Percentiles rank a stretch among this genome's conserved stretches.
phyloP scores from a whole-genome alignment of 768 basidiomycete species.

The Auricularia sp. region DNA sequence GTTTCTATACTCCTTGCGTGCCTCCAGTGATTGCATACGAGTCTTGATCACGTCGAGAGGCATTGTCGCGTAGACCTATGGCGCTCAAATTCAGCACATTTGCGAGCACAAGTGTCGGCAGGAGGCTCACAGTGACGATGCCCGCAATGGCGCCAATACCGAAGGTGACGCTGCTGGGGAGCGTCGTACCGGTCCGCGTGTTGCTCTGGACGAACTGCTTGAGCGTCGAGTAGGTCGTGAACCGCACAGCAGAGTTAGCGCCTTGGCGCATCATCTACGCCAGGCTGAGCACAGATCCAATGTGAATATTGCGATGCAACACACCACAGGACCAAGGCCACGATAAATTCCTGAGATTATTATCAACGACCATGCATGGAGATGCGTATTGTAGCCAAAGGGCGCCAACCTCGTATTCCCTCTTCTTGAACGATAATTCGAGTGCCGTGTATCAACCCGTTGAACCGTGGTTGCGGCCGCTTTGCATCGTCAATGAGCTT shows the following conservation, averaged over 20 bases:
- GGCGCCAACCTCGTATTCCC: conserved; percentile 44
- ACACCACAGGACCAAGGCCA: conserved; percentile 86
- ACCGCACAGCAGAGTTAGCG: conserved; percentile 92
- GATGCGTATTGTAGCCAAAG: conserved; percentile 10
- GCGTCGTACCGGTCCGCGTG: conserved; percentile 67
- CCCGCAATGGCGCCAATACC: conserved; percentile 91
- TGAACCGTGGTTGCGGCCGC: conserved; percentile 72
- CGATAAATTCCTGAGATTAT: conserved; percentile 52
- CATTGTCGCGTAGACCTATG: not conserved
- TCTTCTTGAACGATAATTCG: conserved; percentile 70
- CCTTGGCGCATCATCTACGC: conserved; percentile 92
- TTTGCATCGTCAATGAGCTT: conserved; percentile 95
- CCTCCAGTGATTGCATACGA: conserved; percentile 89
- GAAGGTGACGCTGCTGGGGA: conserved; percentile 86
- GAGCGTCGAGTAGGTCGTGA: conserved; percentile 88
- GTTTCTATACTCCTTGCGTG: conserved; percentile 76
- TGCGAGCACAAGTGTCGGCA: too few species aligned
- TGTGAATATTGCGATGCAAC: conserved; percentile 18
- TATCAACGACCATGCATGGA: not conserved
- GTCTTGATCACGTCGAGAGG: conserved; percentile 70
- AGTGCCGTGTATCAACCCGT: conserved; percentile 81
- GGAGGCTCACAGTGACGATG: conserved; percentile 63
- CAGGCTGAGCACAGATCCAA: not conserved
- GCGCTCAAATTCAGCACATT: too few species aligned
- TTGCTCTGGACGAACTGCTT: conserved; percentile 89